A percentile compares a stretch with the other conserved stretches of the same genome.
phyloP scores from a whole-genome alignment of 768 basidiomycete species.

The Phallus indusiatus region DNA sequence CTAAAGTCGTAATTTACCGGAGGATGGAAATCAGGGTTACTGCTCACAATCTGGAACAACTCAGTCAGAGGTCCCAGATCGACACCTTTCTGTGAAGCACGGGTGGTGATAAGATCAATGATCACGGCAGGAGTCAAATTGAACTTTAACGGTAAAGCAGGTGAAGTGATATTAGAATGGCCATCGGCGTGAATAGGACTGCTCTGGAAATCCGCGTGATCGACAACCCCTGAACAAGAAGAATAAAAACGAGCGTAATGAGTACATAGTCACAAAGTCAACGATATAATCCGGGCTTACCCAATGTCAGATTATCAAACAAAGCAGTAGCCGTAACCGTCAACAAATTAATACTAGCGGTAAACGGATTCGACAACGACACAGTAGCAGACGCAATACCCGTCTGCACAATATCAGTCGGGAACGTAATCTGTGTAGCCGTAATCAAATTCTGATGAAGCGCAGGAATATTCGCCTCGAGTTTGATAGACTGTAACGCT shows the following conservation, averaged over 20 bases:
- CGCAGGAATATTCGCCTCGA: slow-evolving; percentile 55
- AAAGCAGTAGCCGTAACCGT: slow-evolving; percentile 42
- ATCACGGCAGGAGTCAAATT: slow-evolving; percentile 56
- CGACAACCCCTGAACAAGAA: slow-evolving; percentile 26
- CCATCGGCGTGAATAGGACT: slow-evolving; percentile 52
- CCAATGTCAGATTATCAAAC: slow-evolving; percentile 46
- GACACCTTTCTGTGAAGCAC: slow-evolving; percentile 45
- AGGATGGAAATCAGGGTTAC: slow-evolving; percentile 41
- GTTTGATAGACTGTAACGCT: slow-evolving; percentile 49
- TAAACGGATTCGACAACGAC: slow-evolving; percentile 58
- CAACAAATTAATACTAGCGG: slow-evolving; percentile 59
- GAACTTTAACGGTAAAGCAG: slow-evolving; percentile 47
- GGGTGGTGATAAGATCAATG: slow-evolving; percentile 41
- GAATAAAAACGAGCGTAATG: no score
- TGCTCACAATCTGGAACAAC: slow-evolving; percentile 44
- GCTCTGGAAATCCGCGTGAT: slow-evolving; percentile 42
- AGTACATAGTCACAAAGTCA: background rate
- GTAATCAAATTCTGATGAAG: slow-evolving; percentile 53
- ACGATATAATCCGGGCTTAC: slow-evolving; percentile 15
- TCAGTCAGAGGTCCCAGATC: slow-evolving; percentile 49
- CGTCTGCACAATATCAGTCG: slow-evolving; percentile 49
- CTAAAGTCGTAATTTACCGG: slow-evolving; percentile 30
- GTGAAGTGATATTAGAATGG: slow-evolving; percentile 49
- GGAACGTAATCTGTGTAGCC: slow-evolving; percentile 48
- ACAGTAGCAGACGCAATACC: slow-evolving; percentile 52